phyloP scores from a whole-genome alignment of 257 asterid species.

The Nicotiana tabacum region DNA sequence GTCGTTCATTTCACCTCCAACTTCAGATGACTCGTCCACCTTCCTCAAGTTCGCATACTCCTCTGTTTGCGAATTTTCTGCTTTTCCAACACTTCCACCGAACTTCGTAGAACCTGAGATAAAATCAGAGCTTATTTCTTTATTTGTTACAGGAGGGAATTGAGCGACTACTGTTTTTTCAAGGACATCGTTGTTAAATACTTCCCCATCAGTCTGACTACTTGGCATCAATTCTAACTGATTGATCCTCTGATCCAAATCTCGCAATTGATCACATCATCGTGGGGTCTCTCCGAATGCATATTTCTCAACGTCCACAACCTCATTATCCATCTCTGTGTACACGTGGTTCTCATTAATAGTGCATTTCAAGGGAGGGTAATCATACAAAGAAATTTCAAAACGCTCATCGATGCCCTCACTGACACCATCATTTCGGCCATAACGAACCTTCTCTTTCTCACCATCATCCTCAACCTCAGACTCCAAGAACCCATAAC shows the following conservation, averaged over 20 bases:
- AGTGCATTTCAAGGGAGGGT: slow-evolving; percentile 81
- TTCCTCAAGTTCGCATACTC: slow-evolving; percentile 44
- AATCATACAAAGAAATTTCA: slow-evolving; percentile 46
- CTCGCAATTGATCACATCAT: slow-evolving; percentile 52
- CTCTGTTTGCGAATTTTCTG: slow-evolving; percentile 40
- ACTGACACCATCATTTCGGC: slow-evolving; percentile 37
- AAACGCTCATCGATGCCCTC: slow-evolving; percentile 41
- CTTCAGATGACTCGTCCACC: slow-evolving; percentile 48
- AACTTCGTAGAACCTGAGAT: slow-evolving; percentile 51
- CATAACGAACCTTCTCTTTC: slow-evolving; percentile 21
- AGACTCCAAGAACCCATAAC: slow-evolving; percentile 70
- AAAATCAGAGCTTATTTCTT: slow-evolving; percentile 44
- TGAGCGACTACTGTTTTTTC: slow-evolving; percentile 73
- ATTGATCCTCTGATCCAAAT: slow-evolving; percentile 68
- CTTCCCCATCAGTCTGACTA: slow-evolving; percentile 54
- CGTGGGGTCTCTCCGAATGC: slow-evolving; percentile 68
- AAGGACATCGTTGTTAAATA: slow-evolving; percentile 41
- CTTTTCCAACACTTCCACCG: slow-evolving; percentile 46
- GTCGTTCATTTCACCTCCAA: slow-evolving; percentile 65
- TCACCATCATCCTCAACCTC: slow-evolving; percentile 63
- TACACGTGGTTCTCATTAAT: slow-evolving; percentile 38
- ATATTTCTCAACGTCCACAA: slow-evolving; percentile 64
- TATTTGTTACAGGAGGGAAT: slow-evolving; percentile 56
- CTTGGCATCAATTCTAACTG: slow-evolving; percentile 75
- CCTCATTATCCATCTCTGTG: slow-evolving; percentile 47